A percentile compares a stretch with the other conserved stretches of the same genome.
Evolutionary conservation across 2,329 filamentous ascomycete genomes (phyloP).

Genomic region (Metarhizium anisopliae): DNA sequence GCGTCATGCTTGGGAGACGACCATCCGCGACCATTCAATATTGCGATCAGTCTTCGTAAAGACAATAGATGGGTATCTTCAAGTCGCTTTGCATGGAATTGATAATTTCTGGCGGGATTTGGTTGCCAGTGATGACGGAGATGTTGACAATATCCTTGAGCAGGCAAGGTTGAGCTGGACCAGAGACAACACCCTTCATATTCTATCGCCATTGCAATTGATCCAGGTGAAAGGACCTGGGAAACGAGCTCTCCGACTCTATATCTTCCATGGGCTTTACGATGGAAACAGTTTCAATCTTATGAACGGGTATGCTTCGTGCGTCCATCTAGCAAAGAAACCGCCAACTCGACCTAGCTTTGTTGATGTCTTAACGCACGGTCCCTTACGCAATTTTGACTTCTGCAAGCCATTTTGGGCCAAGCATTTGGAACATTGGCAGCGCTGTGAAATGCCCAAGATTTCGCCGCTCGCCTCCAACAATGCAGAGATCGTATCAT

Average conservation of each 20-base stretch:
- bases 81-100: constrained; percentile 50
- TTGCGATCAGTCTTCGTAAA: constrained; percentile 64
- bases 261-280: constrained; percentile 75
- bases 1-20: constrained; percentile 45
- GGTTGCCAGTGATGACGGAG: constrained; percentile 16
- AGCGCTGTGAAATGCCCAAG: background rate
- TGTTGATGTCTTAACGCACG: constrained; percentile 56
- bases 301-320: constrained; percentile 49
- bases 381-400: constrained; percentile 49
- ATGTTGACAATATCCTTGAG: constrained; percentile 23
- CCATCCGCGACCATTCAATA: constrained; percentile 48
- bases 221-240: constrained; percentile 25
- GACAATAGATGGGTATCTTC: constrained; percentile 67
- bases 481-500: constrained; percentile 7
- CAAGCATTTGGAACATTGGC: constrained; percentile 36
- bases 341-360: constrained; percentile 43
- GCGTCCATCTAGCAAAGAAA: constrained; percentile 12
- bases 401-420: constrained; percentile 56
- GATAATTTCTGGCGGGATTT: constrained; percentile 34
- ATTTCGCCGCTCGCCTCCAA: constrained; percentile 4
- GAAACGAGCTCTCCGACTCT: background rate
- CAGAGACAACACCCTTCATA: constrained; percentile 34
- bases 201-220: constrained; percentile 44
- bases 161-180: constrained; percentile 43
- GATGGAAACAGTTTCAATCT: constrained; percentile 71